Base-by-base conservation (phyloP, 2,329 filamentous ascomycete genomes). In the Nemania sp. region DNA sequence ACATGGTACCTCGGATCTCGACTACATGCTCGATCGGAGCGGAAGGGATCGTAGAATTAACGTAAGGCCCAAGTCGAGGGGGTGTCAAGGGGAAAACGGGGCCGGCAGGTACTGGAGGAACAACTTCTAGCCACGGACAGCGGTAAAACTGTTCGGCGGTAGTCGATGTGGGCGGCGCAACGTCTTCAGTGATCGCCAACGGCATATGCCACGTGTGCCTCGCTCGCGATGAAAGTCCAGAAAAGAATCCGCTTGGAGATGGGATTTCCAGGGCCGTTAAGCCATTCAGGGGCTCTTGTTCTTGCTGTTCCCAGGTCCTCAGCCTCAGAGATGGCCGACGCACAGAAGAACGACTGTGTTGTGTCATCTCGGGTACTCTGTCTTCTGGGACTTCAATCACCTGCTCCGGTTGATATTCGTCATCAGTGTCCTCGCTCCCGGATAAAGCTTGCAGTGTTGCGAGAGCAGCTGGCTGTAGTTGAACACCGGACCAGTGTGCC, bases 81-180 rank as follows among this genome's bases (percentile, higher is more conserved):
- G 59, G 73, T 22, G 62, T 77, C 47, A 63, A 73, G 64, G 59
- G 68, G 60, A 61, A 66, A 66, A 33, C 43, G 41, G 58, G 63
- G 28, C 62, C 50, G 47, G 62, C 31, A 7, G 72, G 70, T 3
- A 74, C 61, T 3, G 71, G 69, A 22, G 72, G 70, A 31, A 68
- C 65, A 6, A 73, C 59, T 45, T 73, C 73, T 60, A 78, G 80
- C 87, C 91, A 97, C 3, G 92, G 91, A 23, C 88, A 81, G 59
- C 88, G 86, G 74, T 97, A 97, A 66, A 97, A 97, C 59, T 88
- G 84, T 69, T 96, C 90, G 8, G 93, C 93, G n/a, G 88, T 91
- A 24, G 91, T 90, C 1, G 93, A 96, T 0, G 90, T 93, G 1
- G 91, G 91, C 1, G 84, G 84, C 3, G 75, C 73, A 59, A 78